A percentile compares a stretch with the other conserved stretches of the same genome.
Conservation (phyloP, 768 basidiomycete genomes). For the Cubamyces lactineus region DNA sequence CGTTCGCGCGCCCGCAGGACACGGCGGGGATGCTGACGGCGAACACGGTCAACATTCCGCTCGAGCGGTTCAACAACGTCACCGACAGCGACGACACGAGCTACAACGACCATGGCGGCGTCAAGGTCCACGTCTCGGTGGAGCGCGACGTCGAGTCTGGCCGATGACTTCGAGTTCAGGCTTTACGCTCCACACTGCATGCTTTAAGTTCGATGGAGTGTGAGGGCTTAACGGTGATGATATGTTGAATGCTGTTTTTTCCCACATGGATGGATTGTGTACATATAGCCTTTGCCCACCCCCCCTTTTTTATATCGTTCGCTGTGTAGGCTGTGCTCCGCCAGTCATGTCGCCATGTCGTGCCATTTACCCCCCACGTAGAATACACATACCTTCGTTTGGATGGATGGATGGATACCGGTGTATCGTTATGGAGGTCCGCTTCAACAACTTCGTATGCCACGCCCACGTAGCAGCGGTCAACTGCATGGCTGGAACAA, state of each 20-base stretch:
- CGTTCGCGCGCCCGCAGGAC: constrained; percentile 6
- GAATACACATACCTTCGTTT: constrained; percentile 1
- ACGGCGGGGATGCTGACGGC: neutral
- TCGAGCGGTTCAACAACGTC: constrained; percentile 10
- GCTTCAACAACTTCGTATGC: too few relatives aligned
- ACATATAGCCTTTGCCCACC: neutral
- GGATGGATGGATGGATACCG: neutral
- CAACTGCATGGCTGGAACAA: too few relatives aligned
- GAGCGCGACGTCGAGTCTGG: constrained; percentile 12
- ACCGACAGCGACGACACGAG: neutral
- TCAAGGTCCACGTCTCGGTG: constrained; percentile 10
- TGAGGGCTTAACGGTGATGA: neutral
- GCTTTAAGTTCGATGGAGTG: too few relatives aligned
- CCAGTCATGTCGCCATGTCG: neutral
- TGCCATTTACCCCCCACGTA: neutral
- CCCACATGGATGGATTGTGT: neutral
- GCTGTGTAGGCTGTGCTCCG: neutral
- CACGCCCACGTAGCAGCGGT: too few relatives aligned
- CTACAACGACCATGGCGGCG: constrained; percentile 6
- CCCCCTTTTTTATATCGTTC: neutral
- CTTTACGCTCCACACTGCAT: too few relatives aligned
- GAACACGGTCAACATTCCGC: constrained; percentile 17
- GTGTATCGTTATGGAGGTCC: too few relatives aligned
- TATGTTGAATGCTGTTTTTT: neutral
- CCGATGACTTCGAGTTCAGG: neutral